Evolutionary conservation across 1,284 basidiomycete genomes (phyloP).

Genomic region (Trametes versicolor): DNA sequence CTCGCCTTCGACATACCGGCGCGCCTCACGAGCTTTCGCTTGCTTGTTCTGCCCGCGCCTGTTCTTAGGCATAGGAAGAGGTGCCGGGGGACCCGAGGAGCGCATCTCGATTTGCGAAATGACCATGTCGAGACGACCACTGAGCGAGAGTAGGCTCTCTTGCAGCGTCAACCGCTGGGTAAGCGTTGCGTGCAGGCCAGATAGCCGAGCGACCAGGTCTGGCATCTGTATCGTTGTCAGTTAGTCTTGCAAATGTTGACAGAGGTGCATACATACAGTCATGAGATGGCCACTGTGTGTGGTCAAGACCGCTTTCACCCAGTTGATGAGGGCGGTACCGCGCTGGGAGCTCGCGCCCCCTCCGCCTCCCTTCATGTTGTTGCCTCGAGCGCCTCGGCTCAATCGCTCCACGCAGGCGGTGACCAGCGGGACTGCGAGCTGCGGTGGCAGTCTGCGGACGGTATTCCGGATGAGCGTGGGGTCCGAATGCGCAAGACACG

Average conservation of each 20-base stretch:
- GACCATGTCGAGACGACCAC: constrained; percentile 92
- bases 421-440: constrained; percentile 88
- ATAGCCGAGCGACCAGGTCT: constrained; percentile 84
- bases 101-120: constrained; percentile 93
- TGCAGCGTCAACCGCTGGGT: constrained; percentile 85
- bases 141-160: constrained; percentile 86
- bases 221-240: constrained; percentile 68
- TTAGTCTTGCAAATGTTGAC: constrained; percentile 20
- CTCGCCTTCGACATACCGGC: constrained; percentile 80
- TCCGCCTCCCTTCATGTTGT: constrained; percentile 82
- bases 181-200: constrained; percentile 86
- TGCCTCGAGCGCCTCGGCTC: constrained; percentile 78
- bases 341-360: constrained; percentile 88
- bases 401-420: constrained; percentile 92
- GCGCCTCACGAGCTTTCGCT: constrained; percentile 50
- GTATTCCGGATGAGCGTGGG: constrained; percentile 87
- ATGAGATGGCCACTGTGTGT: constrained; percentile 94
- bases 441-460: constrained; percentile 88
- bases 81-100: constrained; percentile 68
- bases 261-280: constrained; percentile 71
- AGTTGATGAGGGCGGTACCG: constrained; percentile 85
- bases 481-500: constrained; percentile 90
- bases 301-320: constrained; percentile 90
- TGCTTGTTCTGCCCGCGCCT: constrained; percentile 36
- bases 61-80: constrained; percentile 55